Evolutionary conservation across 768 basidiomycete species (phyloP).

Genomic region (Grammothele lineata): DNA sequence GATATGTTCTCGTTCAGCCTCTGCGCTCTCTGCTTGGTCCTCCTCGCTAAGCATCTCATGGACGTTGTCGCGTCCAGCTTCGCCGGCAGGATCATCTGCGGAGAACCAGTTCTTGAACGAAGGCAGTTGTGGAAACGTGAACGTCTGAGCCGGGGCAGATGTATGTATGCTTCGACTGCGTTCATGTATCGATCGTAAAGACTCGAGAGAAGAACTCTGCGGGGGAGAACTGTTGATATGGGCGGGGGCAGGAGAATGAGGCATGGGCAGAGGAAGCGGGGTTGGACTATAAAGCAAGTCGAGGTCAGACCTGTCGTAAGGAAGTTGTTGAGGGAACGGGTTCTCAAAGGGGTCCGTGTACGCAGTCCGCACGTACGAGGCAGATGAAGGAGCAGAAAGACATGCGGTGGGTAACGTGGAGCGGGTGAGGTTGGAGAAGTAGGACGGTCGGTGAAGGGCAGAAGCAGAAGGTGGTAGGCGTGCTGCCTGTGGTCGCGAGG

Average conservation of each 20-base stretch:
- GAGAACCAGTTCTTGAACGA: conserved; percentile 23
- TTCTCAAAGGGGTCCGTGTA: conserved; percentile 23
- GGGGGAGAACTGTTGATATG: conserved; percentile 19
- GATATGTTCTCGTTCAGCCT: conserved; percentile 20
- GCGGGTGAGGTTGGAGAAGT: conserved; percentile 45
- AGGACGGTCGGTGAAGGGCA: conserved; percentile 20
- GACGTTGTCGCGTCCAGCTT: conserved; percentile 7
- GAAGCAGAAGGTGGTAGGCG: conserved; percentile 21
- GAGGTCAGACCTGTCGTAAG: conserved; percentile 16
- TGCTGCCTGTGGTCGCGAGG: conserved; percentile 22
- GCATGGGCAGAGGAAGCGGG: conserved; percentile 23
- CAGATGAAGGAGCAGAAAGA: conserved; percentile 39
- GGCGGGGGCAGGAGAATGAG: conserved; percentile 29
- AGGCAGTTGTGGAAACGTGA: conserved; percentile 17
- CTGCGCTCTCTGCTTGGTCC: conserved; percentile 17
- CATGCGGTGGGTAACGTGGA: conserved; percentile 62
- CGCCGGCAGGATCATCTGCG: conserved; percentile 12
- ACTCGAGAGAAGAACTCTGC: conserved; percentile 21
- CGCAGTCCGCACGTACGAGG: conserved; percentile 5
- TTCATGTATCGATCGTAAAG: conserved; percentile 23
- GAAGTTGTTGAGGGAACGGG: conserved; percentile 16
- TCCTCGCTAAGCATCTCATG: conserved; percentile 21
- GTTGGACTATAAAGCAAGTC: conserved; percentile 26
- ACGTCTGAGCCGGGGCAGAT: conserved; percentile 16
- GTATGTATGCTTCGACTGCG: conserved; percentile 24